A percentile compares a stretch with the other conserved stretches of the same genome.
phyloP scores from a whole-genome alignment of 2,329 filamentous ascomycete genomes.

The Neopestalotiopsis clavispora region DNA sequence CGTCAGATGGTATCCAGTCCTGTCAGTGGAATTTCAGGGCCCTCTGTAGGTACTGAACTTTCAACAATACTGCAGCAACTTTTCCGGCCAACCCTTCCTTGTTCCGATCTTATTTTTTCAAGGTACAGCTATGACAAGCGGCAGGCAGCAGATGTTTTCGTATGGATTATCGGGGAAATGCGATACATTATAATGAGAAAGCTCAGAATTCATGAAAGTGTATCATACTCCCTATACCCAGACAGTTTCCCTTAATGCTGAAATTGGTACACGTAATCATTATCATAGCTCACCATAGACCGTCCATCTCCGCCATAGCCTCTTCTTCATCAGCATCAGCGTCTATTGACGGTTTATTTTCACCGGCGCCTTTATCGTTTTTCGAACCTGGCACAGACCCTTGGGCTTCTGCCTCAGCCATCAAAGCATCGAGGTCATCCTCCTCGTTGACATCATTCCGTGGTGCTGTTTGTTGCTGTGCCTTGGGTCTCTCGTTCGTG shows the following conservation, averaged over 20 bases:
- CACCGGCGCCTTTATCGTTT: slow-evolving; percentile 22
- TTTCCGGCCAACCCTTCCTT: no score
- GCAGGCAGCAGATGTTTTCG: no score
- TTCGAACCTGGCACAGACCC: slow-evolving; percentile 22
- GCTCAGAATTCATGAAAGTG: no score
- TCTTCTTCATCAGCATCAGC: slow-evolving; percentile 67
- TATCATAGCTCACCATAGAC: slow-evolving; percentile 46
- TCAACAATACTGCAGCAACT: no score
- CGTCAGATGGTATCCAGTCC: no score
- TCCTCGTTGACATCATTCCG: slow-evolving; percentile 23
- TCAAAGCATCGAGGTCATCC: slow-evolving; percentile 50
- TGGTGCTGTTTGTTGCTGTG: background rate
- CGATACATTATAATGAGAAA: no score
- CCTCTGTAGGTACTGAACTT: no score
- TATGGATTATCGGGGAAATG: no score
- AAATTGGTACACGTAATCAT: background rate
- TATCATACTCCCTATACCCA: background rate
- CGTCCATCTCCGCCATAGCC: slow-evolving; percentile 69
- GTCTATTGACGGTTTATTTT: slow-evolving; percentile 43
- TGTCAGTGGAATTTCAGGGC: no score
- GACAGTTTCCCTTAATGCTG: background rate
- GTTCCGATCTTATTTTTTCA: no score
- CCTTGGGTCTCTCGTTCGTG: background rate
- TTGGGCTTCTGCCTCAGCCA: slow-evolving; percentile 42
- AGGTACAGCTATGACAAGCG: no score